Percentiles rank a stretch among this genome's conserved stretches.
phyloP scores from a whole-genome alignment of 1,139 yeast genomes.

The Yamadazyma sp. region DNA sequence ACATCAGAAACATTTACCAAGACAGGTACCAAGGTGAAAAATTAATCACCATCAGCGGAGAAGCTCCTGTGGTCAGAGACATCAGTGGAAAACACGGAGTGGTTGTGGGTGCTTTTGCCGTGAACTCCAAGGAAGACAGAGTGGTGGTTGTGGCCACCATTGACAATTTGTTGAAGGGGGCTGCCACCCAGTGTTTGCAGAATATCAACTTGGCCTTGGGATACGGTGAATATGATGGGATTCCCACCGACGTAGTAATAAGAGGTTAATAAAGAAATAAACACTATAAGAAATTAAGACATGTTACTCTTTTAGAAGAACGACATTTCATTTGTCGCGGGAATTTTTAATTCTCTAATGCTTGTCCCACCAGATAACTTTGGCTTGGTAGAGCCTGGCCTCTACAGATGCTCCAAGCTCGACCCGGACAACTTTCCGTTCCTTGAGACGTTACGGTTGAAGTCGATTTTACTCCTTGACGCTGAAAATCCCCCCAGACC shows the following conservation, averaged over 20 bases:
- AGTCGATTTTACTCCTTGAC: slow-evolving; percentile 60
- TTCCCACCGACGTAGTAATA: slow-evolving; percentile 61
- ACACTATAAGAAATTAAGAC: no score
- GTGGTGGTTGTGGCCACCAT: slow-evolving; percentile 94
- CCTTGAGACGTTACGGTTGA: slow-evolving; percentile 59
- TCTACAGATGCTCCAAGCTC: slow-evolving; percentile 57
- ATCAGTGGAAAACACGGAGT: slow-evolving; percentile 94
- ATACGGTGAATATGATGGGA: slow-evolving; percentile 93
- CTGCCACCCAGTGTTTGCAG: slow-evolving; percentile 97
- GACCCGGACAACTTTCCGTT: slow-evolving; percentile 64
- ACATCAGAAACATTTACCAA: slow-evolving; percentile 80
- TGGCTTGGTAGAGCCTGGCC: slow-evolving; percentile 74
- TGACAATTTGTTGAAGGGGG: slow-evolving; percentile 95
- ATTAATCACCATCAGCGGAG: slow-evolving; percentile 80
- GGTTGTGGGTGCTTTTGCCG: slow-evolving; percentile 93
- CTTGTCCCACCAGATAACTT: slow-evolving; percentile 78
- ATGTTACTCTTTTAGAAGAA: no score
- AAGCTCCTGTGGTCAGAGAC: slow-evolving; percentile 89
- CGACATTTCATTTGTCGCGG: neutral
- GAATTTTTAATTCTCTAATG: slow-evolving; percentile 32
- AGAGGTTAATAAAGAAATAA: slow-evolving; percentile 46
- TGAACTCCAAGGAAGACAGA: slow-evolving; percentile 82
- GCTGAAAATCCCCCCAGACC: slow-evolving; percentile 70
- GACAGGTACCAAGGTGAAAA: slow-evolving; percentile 88
- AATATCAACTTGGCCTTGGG: slow-evolving; percentile 88